Conservation (phyloP, 164 flowering plant genomes). For the Cinnamomum micranthum region DNA sequence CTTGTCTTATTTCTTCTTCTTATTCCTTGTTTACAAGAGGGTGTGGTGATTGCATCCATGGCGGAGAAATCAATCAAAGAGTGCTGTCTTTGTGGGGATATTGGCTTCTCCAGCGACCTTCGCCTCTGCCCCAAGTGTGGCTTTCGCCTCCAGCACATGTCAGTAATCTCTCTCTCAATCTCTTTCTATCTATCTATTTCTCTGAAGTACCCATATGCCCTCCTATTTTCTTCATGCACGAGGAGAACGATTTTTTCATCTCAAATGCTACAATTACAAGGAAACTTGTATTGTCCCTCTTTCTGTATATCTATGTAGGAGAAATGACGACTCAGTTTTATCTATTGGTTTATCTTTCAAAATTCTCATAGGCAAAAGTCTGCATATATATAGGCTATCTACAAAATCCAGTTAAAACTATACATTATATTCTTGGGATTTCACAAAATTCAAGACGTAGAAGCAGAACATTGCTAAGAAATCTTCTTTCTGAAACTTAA, state of each 20-base stretch:
- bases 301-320: not conserved
- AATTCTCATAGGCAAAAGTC: not conserved
- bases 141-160: constrained; percentile 16
- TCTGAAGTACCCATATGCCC: not conserved
- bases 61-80: constrained; percentile 1
- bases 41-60: constrained; percentile 1
- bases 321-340: not conserved
- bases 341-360: not conserved
- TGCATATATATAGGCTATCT: not conserved
- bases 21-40: not conserved
- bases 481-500: not conserved
- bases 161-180: constrained; percentile 1
- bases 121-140: constrained; percentile 14
- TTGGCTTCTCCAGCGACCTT: constrained; percentile 12
- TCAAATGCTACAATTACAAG: not conserved
- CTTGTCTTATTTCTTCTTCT: not conserved
- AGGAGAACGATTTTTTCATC: not conserved
- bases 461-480: not conserved
- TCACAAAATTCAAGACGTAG: not conserved
- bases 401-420: not conserved
- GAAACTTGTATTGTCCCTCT: not conserved
- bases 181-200: constrained; percentile 4
- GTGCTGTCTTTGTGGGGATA: constrained; percentile 16
- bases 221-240: not conserved
- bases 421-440: not conserved